Evolutionary conservation across 1,139 yeast genomes (phyloP), one percentile per base, ranked within the genome.

Genomic region (Trichomonascaceae sp.): DNA sequence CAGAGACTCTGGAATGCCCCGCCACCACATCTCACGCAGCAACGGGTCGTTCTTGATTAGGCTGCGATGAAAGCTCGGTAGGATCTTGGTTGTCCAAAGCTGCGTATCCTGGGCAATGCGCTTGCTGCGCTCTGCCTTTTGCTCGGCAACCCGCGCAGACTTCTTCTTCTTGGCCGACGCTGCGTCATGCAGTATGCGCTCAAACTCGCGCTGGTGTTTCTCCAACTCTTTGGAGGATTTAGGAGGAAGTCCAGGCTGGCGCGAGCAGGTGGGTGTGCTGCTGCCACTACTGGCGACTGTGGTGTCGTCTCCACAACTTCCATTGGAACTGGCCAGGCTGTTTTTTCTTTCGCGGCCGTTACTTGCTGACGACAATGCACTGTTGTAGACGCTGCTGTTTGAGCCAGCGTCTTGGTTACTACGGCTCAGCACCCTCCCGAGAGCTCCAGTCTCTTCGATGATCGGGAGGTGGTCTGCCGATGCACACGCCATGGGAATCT

Each of bases 181-280:
- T 2, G 78, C 75, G n/a, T 57, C 55, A 34, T 62, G 59, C 34
- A 76, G 54, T 34, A 78, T 48, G 28, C 54, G 48, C 38, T 73
- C 70, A 33, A 70, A 74, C 48, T 75, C 76, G 30, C 56, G 57
- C 36, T 71, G 62, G 49, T 78, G 89, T 40, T 65, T 68, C 29
- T 52, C 41, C 29, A 69, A 69, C 45, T 78, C 87, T 16, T 57
- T 54, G 9, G 57, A 50, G 16, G 69, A 56, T 51, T 78, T 78
- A 20, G 85, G 84, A 1, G 89, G 87, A 28, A 78, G 54, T 62
- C 75, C 71, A 1, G 67, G 56, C 13, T 81, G 87, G 32, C 23
- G 6, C 89, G 60, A 1, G 85, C 76, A 23, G 27, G 28, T 3
- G 13, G 13, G 9, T 26, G 28, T 26, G 13, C 13, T 9, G 9